Percentiles rank a stretch among this genome's conserved stretches.
Evolutionary conservation across 495 filamentous ascomycete species (phyloP).

Genomic region (Cercophora scortea): DNA sequence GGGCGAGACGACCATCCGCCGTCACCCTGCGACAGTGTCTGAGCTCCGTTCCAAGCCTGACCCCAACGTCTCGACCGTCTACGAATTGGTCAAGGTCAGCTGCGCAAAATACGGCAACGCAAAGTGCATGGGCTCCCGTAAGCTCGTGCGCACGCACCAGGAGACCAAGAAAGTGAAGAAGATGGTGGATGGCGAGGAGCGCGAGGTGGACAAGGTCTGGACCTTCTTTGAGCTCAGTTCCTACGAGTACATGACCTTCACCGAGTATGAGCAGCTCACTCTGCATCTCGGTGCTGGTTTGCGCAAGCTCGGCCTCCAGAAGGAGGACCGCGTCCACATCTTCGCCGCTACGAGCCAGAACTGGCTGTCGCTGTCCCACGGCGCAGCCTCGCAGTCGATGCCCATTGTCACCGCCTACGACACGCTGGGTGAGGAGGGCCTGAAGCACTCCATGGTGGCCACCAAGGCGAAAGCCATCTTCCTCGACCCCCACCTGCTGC

Average conservation of each 20-base stretch:
- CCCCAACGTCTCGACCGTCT: constrained; percentile 71
- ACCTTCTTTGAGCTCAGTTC: constrained; percentile 86
- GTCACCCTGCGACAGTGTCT: constrained; percentile 64
- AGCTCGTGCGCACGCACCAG: constrained; percentile 74
- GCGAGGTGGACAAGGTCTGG: constrained; percentile 93
- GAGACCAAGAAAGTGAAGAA: constrained; percentile 98
- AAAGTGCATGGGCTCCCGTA: constrained; percentile 74
- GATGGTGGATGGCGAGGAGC: constrained; percentile 80
- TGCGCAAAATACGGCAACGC: constrained; percentile 81
- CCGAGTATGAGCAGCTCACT: constrained; percentile 74
- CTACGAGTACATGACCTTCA: constrained; percentile 81
- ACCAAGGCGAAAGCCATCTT: constrained; percentile 85
- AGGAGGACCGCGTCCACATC: constrained; percentile 71
- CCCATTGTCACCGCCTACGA: constrained; percentile 67
- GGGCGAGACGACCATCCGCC: constrained; percentile 87
- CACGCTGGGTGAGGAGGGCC: constrained; percentile 87
- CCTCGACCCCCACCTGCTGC: constrained; percentile 76
- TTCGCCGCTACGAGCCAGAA: constrained; percentile 82
- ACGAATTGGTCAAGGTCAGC: constrained; percentile 73
- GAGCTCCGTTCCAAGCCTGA: constrained; percentile 52
- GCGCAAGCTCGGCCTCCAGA: constrained; percentile 69
- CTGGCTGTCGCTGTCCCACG: constrained; percentile 64
- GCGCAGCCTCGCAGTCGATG: constrained; percentile 49
- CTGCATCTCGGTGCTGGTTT: constrained; percentile 69
- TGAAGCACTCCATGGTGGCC: constrained; percentile 85